phyloP scores from a whole-genome alignment of 495 filamentous ascomycete genomes.

The Penicillium tannophilum region DNA sequence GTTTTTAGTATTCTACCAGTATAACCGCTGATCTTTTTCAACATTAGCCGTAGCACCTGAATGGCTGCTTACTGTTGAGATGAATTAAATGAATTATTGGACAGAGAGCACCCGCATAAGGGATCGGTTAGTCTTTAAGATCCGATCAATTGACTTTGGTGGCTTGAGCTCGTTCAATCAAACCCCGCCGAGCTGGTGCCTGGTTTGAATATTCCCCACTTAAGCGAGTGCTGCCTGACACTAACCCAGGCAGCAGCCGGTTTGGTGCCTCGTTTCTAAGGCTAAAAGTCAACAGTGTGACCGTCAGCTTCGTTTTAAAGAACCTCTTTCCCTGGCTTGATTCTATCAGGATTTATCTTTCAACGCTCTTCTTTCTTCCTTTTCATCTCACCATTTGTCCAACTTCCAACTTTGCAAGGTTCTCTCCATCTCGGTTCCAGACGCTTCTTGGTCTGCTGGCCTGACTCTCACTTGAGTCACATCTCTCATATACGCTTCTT shows the following conservation, averaged over 20 bases:
- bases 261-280: not conserved
- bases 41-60: too few relatives aligned
- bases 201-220: not conserved
- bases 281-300: not conserved
- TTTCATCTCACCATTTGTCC: not conserved
- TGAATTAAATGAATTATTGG: too few relatives aligned
- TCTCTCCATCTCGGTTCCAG: too few relatives aligned
- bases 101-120: too few relatives aligned
- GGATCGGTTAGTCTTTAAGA: not conserved
- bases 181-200: not conserved
- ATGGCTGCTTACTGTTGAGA: too few relatives aligned
- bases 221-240: not conserved
- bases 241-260: conserved; percentile 2
- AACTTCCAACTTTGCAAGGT: too few relatives aligned
- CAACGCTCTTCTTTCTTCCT: not conserved
- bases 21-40: too few relatives aligned
- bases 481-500: not conserved
- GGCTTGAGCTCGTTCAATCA: too few relatives aligned
- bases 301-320: not conserved
- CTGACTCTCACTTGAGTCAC: not conserved
- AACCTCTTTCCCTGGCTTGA: not conserved
- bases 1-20: too few relatives aligned
- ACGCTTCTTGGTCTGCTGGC: not conserved
- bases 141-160: too few relatives aligned
- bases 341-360: not conserved